phyloP scores from a whole-genome alignment of 2,329 filamentous ascomycete species.

The Rhynchosporium graminicola region DNA sequence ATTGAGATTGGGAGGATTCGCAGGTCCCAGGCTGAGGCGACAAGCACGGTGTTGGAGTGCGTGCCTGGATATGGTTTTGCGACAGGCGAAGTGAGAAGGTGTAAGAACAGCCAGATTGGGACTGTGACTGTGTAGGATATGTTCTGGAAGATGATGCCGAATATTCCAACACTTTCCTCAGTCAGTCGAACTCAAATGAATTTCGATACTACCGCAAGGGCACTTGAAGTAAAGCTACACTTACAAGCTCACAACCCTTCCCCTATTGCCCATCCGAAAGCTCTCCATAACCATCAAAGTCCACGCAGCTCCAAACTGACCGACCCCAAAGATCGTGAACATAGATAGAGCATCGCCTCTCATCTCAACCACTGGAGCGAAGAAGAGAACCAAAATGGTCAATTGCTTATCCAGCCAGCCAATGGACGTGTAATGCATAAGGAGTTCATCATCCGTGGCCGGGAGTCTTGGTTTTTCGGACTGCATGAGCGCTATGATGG shows the following conservation, averaged over 20 bases:
- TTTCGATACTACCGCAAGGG: background rate
- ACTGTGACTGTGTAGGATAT: conserved; percentile 47
- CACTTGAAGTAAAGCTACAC: conserved; percentile 24
- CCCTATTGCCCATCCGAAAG: conserved; percentile 46
- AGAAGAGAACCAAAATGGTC: conserved; percentile 33
- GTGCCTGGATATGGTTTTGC: conserved; percentile 39
- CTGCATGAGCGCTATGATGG: conserved; percentile 20
- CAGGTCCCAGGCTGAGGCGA: conserved; percentile 36
- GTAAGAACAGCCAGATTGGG: conserved; percentile 46
- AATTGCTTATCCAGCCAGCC: conserved; percentile 32
- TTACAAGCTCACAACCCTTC: conserved; percentile 46
- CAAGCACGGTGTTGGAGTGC: conserved; percentile 36
- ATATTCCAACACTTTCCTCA: conserved; percentile 40
- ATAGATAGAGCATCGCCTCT: conserved; percentile 25
- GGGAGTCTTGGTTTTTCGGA: conserved; percentile 27
- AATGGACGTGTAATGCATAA: conserved; percentile 33
- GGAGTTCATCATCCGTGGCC: conserved; percentile 22
- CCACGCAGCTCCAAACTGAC: conserved; percentile 38
- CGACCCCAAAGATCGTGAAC: conserved; percentile 31
- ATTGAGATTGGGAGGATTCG: conserved; percentile 45
- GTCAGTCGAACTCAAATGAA: background rate
- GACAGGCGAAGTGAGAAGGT: conserved; percentile 47
- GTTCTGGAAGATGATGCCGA: conserved; percentile 47
- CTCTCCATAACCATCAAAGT: conserved; percentile 46
- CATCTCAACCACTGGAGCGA: conserved; percentile 30